Conservation (phyloP, 805 yeast species). For the Tetrapisispora taiwanensis region DNA sequence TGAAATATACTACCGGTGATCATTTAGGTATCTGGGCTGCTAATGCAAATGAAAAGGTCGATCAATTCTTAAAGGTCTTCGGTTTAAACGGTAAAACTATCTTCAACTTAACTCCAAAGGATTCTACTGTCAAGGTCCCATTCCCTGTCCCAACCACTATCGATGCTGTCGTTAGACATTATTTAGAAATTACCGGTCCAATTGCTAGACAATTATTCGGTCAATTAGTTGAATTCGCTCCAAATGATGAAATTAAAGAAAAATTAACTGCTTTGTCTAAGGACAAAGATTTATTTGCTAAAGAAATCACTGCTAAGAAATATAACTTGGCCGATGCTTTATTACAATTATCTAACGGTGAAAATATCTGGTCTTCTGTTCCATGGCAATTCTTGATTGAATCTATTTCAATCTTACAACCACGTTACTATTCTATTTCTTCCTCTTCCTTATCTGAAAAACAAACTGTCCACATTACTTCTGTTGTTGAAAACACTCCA, state of each 20-base stretch:
- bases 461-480: slow-evolving; percentile 70
- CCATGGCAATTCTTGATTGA: slow-evolving; percentile 84
- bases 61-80: slow-evolving; percentile 53
- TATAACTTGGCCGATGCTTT: slow-evolving; percentile 72
- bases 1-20: slow-evolving; percentile 90
- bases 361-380: slow-evolving; percentile 54
- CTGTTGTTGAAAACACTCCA: slow-evolving; percentile 69
- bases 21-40: slow-evolving; percentile 94
- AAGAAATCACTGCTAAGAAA: slow-evolving; percentile 48
- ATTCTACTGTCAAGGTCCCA: slow-evolving; percentile 52
- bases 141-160: slow-evolving; percentile 81
- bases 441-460: slow-evolving; percentile 77
- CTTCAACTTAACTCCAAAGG: slow-evolving; percentile 57
- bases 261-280: slow-evolving; percentile 40
- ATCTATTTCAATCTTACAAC: slow-evolving; percentile 69
- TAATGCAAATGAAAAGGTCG: slow-evolving; percentile 66
- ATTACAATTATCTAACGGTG: slow-evolving; percentile 47
- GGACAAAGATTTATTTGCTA: slow-evolving; percentile 60
- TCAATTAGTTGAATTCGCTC: slow-evolving; percentile 73
- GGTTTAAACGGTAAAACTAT: slow-evolving; percentile 42
- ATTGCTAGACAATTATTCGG: slow-evolving; percentile 80
- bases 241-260: slow-evolving; percentile 42
- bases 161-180: slow-evolving; percentile 75
- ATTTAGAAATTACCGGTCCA: slow-evolving; percentile 85
- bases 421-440: slow-evolving; percentile 93